phyloP scores from a whole-genome alignment of 2,329 filamentous ascomycete species.

The Phyllosticta capitalensis region DNA sequence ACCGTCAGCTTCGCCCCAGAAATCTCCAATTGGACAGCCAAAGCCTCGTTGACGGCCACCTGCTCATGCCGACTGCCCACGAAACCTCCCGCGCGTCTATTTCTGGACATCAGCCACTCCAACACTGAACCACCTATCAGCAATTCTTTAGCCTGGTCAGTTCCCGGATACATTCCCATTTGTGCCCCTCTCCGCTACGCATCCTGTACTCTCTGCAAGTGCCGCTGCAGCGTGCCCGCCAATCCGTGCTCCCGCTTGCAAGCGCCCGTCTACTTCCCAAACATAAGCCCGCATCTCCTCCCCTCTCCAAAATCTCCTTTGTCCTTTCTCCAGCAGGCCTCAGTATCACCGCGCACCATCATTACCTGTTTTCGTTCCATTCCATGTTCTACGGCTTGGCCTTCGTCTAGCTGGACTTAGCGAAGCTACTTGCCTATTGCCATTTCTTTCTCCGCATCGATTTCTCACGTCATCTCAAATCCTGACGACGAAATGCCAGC shows the following conservation, averaged over 20 bases:
- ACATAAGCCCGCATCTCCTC: conserved; percentile 32
- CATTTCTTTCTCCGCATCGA: conserved; percentile 22
- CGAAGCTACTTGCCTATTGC: conserved; percentile 7
- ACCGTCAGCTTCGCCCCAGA: neutral
- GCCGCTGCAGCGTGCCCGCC: neutral
- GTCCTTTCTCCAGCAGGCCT: conserved; percentile 28
- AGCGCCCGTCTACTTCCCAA: conserved; percentile 23
- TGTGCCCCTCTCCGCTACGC: conserved; percentile 4
- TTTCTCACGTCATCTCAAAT: conserved; percentile 21
- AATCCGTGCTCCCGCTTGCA: conserved; percentile 16
- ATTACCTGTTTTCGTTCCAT: conserved; percentile 20
- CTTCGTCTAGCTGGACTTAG: conserved; percentile 9
- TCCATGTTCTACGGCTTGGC: conserved; percentile 8
- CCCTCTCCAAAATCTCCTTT: conserved; percentile 20
- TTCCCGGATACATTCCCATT: conserved; percentile 1
- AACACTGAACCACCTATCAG: conserved; percentile 9
- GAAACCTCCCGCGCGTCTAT: conserved; percentile 6
- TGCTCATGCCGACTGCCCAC: neutral
- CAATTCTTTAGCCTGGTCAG: conserved; percentile 9
- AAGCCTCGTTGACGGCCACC: neutral
- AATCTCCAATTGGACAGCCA: neutral
- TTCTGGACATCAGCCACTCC: conserved; percentile 6
- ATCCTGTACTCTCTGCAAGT: conserved; percentile 4
- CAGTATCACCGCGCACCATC: conserved; percentile 29
- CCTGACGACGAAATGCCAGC: conserved; percentile 33